Conservation (phyloP, 352 stramenopile species). For the Pythium apleroticum region DNA sequence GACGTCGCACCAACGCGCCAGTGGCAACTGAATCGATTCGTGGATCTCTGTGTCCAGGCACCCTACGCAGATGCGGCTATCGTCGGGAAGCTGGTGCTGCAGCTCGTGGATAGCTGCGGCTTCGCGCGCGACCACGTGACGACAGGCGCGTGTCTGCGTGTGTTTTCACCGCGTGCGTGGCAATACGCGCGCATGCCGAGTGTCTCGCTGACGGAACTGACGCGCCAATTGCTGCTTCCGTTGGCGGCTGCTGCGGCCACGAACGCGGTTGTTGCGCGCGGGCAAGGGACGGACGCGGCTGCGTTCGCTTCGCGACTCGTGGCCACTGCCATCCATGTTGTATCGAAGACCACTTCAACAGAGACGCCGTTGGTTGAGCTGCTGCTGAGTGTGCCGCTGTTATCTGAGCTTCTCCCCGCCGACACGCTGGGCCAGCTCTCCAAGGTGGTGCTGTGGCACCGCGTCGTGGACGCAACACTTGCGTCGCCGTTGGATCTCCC, state of each 20-base stretch:
- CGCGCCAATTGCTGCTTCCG: neutral
- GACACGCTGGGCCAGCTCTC: constrained; percentile 30
- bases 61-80: constrained; percentile 15
- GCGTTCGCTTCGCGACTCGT: constrained; percentile 9
- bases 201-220: constrained; percentile 9
- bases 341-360: neutral
- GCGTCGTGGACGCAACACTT: constrained; percentile 23
- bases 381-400: constrained; percentile 17
- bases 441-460: constrained; percentile 29
- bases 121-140: constrained; percentile 35
- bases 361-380: constrained; percentile 10
- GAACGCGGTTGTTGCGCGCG: neutral
- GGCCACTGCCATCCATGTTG: constrained; percentile 1
- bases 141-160: neutral
- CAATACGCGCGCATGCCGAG: constrained; percentile 20
- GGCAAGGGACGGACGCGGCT: neutral
- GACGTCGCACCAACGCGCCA: constrained; percentile 15
- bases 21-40: constrained; percentile 42
- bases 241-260: neutral
- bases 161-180: constrained; percentile 16
- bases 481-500: constrained; percentile 26
- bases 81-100: constrained; percentile 24
- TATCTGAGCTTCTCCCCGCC: constrained; percentile 21
- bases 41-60: constrained; percentile 51
- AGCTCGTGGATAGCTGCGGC: constrained; percentile 13